phyloP scores from a whole-genome alignment of 495 filamentous ascomycete species.

The Eremomyces bilateralis region DNA sequence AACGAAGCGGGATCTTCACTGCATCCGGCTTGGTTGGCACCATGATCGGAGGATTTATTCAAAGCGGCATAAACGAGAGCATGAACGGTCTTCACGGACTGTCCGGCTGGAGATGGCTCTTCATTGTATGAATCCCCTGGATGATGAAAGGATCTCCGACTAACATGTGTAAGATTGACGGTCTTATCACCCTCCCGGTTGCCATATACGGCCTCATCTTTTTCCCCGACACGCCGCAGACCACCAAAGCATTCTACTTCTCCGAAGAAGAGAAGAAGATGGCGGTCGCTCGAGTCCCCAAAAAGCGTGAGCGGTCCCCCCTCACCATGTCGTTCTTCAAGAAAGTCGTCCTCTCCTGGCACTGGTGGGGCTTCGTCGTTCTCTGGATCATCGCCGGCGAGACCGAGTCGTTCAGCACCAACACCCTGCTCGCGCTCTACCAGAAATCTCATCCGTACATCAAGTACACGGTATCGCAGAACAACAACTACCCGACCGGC shows the following conservation, averaged over 20 bases:
- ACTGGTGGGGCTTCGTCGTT: background rate
- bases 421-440: slow-evolving; percentile 2
- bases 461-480: slow-evolving; percentile 13
- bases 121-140: slow-evolving; percentile 32
- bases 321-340: background rate
- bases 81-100: slow-evolving; percentile 30
- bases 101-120: slow-evolving; percentile 45
- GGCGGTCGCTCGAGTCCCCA: slow-evolving; percentile 8
- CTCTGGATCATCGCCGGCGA: slow-evolving; percentile 21
- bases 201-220: slow-evolving; percentile 33
- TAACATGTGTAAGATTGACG: no score
- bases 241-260: slow-evolving; percentile 26
- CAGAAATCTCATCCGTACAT: slow-evolving; percentile 24
- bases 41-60: slow-evolving; percentile 32
- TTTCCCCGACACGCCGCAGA: slow-evolving; percentile 38
- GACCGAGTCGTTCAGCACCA: slow-evolving; percentile 13
- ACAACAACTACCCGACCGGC: slow-evolving; percentile 24
- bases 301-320: background rate
- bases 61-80: slow-evolving; percentile 33
- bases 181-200: slow-evolving; percentile 14
- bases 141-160: no score
- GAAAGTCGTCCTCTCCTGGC: background rate
- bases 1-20: slow-evolving; percentile 28
- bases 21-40: slow-evolving; percentile 20
- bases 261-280: slow-evolving; percentile 9